These are phyloP conservation scores for Epichloe baconii DNA, from an alignment of 2,329 filamentous ascomycete species.

Conservation along the genomic window DNA sequence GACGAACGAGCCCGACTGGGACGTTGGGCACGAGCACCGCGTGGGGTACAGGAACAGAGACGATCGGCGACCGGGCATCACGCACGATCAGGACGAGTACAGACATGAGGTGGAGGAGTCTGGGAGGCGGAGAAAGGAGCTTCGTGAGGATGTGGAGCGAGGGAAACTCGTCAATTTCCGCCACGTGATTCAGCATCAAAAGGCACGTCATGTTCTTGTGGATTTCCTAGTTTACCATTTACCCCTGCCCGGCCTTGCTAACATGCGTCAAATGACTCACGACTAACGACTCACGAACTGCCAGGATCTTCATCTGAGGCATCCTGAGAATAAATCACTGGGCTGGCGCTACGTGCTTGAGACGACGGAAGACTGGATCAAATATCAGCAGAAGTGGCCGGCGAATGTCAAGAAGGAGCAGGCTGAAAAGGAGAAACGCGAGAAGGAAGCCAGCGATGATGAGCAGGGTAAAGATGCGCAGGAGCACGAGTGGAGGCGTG, in stretches of 20 bases:
- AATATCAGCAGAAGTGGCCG: slow-evolving; percentile 33
- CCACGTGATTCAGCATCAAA: neutral
- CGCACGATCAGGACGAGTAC: neutral
- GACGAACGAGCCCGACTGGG: neutral
- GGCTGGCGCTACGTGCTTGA: slow-evolving; percentile 38
- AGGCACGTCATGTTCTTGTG: neutral
- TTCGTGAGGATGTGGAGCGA: neutral
- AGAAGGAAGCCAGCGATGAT: neutral
- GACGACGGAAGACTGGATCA: slow-evolving; percentile 34
- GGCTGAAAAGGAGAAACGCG: neutral
- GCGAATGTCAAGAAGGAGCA: slow-evolving; percentile 25
- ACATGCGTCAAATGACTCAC: neutral
- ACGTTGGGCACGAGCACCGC: neutral
- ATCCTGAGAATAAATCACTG: slow-evolving; percentile 28
- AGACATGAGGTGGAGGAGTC: neutral
- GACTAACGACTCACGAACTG: neutral
- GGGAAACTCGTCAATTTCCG: neutral
- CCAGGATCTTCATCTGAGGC: slow-evolving; percentile 29
- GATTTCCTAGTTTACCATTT: too few species aligned
- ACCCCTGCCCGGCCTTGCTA: too few species aligned
- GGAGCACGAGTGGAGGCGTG: slow-evolving; percentile 10
- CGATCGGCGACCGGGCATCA: neutral
- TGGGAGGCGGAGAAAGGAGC: neutral
- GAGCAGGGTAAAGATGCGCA: slow-evolving; percentile 8
- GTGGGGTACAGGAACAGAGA: neutral